Evolutionary conservation across 192 early-diverging fungal species (phyloP).

Genomic region (Coemansia sp.): DNA sequence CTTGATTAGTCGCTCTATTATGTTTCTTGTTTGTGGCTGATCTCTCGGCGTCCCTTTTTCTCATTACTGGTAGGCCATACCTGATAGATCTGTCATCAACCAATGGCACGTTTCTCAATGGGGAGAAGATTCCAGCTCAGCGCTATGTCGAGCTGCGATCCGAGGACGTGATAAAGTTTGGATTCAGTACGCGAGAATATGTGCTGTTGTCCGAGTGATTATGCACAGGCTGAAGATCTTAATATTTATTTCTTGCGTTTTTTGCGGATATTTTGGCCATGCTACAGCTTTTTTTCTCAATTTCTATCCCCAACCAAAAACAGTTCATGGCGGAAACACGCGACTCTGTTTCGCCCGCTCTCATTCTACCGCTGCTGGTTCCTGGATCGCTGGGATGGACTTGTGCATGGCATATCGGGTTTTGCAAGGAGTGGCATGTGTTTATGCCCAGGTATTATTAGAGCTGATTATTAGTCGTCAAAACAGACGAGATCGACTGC

Average conservation of each 20-base stretch:
- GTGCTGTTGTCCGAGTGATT: conserved; percentile 75
- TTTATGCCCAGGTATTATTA: neutral
- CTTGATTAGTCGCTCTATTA: neutral
- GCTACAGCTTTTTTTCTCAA: neutral
- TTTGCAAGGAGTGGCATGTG: neutral
- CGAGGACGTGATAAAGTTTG: conserved; percentile 89
- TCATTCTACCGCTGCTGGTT: neutral
- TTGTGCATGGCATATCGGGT: neutral
- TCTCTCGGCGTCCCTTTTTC: neutral
- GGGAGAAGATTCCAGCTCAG: conserved; percentile 64
- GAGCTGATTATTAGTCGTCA: too few species aligned
- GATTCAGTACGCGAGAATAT: conserved; percentile 86
- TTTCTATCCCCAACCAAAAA: neutral
- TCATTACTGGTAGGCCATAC: conserved; percentile 66
- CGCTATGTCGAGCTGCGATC: conserved; percentile 82
- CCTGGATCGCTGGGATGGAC: neutral
- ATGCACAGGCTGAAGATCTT: neutral
- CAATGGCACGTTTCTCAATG: conserved; percentile 91
- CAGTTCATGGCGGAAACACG: neutral
- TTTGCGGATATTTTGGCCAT: neutral
- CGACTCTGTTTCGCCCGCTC: neutral
- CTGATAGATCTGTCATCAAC: conserved; percentile 91
- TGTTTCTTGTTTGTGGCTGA: neutral
- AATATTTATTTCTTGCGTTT: neutral
- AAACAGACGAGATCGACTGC: neutral